These are phyloP conservation scores for Mycena maculata DNA, from an alignment of 768 basidiomycete species.

Conservation along the genomic window DNA sequence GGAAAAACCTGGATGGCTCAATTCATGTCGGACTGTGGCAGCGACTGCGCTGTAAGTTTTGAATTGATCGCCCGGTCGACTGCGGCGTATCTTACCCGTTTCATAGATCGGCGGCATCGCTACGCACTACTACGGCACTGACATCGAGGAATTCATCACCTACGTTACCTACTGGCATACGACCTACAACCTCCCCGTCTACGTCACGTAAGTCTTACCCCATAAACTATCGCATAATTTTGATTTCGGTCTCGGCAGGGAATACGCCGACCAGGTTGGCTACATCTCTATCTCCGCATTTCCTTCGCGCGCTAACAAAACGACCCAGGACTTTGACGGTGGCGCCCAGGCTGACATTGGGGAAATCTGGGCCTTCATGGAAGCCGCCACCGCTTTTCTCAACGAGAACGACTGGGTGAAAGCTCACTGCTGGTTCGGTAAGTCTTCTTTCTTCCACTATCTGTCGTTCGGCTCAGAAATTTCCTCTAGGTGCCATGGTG, in stretches of 20 bases:
- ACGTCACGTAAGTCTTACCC: too few species aligned
- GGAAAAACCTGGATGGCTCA: slow-evolving; percentile 53
- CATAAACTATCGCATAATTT: too few species aligned
- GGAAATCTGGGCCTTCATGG: slow-evolving; percentile 64
- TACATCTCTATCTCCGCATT: neutral
- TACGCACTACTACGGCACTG: slow-evolving; percentile 77
- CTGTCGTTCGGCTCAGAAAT: neutral
- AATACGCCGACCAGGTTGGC: slow-evolving; percentile 75
- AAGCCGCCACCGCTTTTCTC: slow-evolving; percentile 55
- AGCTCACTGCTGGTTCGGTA: slow-evolving; percentile 72
- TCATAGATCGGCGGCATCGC: slow-evolving; percentile 66
- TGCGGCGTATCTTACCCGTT: neutral
- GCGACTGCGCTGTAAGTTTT: slow-evolving; percentile 63
- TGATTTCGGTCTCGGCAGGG: slow-evolving; percentile 45
- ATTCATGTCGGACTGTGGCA: slow-evolving; percentile 69
- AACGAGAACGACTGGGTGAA: slow-evolving; percentile 55
- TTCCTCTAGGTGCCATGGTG: slow-evolving; percentile 34
- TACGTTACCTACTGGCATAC: slow-evolving; percentile 45
- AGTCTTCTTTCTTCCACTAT: slow-evolving; percentile 34
- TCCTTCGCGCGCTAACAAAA: neutral
- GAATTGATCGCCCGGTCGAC: neutral
- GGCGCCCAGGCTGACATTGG: slow-evolving; percentile 52
- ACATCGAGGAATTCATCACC: slow-evolving; percentile 43
- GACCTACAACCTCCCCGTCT: slow-evolving; percentile 43
- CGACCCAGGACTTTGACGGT: slow-evolving; percentile 64